Conservation (phyloP, 345 rosid species). For the Boechera stricta region DNA sequence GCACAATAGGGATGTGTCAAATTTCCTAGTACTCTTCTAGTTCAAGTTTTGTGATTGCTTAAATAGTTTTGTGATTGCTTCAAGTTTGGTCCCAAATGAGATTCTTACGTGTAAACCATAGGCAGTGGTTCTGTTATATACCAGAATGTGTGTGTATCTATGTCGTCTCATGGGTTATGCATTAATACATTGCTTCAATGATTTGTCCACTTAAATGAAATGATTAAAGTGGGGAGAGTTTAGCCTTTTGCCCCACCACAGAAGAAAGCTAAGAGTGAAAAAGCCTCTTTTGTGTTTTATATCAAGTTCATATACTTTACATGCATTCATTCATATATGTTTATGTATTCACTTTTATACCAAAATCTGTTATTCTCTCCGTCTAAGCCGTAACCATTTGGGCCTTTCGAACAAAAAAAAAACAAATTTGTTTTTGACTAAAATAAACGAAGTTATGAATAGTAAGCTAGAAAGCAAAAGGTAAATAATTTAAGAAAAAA, state of each 20-base stretch:
- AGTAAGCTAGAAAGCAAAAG: no score
- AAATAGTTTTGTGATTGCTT: background rate
- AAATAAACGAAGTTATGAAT: background rate
- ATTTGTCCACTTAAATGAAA: conserved; percentile 11
- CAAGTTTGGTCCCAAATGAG: background rate
- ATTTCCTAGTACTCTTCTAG: no score
- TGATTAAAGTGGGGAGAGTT: conserved; percentile 18
- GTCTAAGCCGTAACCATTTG: background rate
- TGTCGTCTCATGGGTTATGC: background rate
- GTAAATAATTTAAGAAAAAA: no score
- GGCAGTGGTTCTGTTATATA: background rate
- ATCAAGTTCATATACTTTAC: background rate
- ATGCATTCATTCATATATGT: conserved; percentile 5
- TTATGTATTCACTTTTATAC: background rate
- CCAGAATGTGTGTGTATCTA: background rate
- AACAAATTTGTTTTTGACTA: background rate
- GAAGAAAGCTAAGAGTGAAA: conserved; percentile 1
- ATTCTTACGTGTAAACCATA: background rate
- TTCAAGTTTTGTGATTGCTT: background rate
- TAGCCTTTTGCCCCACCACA: conserved; percentile 15
- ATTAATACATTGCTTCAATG: conserved; percentile 16
- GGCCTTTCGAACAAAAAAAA: background rate
- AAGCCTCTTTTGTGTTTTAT: background rate
- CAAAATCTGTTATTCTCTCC: background rate
- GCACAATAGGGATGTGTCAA: no score